Percentiles rank a stretch among this genome's conserved stretches.
Evolutionary conservation across 1,284 basidiomycete species (phyloP).

Genomic region (Polyporus tsugae): DNA sequence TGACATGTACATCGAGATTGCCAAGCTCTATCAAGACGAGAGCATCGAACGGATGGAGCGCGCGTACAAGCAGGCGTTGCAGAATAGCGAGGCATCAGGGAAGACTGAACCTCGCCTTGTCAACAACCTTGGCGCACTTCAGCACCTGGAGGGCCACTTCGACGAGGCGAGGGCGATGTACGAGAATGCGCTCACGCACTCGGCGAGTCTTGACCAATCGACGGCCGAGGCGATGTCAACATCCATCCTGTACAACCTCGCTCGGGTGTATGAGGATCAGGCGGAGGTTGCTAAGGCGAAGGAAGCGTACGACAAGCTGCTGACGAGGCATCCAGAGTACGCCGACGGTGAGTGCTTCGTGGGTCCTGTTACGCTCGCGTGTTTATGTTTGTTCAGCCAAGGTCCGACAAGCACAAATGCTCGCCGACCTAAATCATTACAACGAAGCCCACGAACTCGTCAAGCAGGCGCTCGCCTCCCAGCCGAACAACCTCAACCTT

Average conservation of each 20-base stretch:
- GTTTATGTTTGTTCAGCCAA: conserved; percentile 61
- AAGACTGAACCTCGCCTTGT: conserved; percentile 71
- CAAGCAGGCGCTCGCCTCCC: conserved; percentile 84
- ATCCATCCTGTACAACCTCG: conserved; percentile 89
- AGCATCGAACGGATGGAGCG: conserved; percentile 76
- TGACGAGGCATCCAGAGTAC: conserved; percentile 91
- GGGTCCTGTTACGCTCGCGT: background rate
- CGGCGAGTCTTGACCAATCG: conserved; percentile 55
- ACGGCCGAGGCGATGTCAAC: conserved; percentile 77
- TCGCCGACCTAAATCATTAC: conserved; percentile 69
- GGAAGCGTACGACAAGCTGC: conserved; percentile 86
- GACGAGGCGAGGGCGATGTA: conserved; percentile 67
- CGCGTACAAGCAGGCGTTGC: conserved; percentile 77
- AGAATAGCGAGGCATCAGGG: conserved; percentile 60
- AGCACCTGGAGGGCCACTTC: conserved; percentile 75
- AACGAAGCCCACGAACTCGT: conserved; percentile 87
- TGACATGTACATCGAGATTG: conserved; percentile 88
- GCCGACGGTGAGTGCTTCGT: conserved; percentile 78
- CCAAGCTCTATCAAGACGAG: conserved; percentile 86
- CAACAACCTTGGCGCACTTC: conserved; percentile 85
- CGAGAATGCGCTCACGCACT: conserved; percentile 71
- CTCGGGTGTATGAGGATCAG: conserved; percentile 85
- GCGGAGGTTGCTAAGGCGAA: conserved; percentile 77
- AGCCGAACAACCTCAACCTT: conserved; percentile 77
- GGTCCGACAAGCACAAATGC: conserved; percentile 86